Percentiles rank a stretch among this genome's conserved stretches.
Evolutionary conservation across 345 rosid genomes (phyloP).

Genomic region (Limnanthes douglasii): DNA sequence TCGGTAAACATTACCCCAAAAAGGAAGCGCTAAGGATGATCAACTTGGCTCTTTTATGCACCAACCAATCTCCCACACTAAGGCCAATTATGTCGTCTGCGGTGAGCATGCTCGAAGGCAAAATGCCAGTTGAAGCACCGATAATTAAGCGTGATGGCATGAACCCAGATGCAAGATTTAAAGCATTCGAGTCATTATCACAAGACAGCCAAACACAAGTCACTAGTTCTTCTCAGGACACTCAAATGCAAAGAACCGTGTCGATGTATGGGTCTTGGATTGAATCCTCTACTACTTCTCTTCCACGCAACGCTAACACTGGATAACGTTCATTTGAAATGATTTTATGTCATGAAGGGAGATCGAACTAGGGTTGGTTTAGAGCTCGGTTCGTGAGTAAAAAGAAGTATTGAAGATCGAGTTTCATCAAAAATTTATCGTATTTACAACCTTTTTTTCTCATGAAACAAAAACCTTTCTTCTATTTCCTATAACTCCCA

Average conservation of each 20-base stretch:
- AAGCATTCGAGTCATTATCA: slow-evolving; percentile 54
- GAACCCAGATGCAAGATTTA: slow-evolving; percentile 51
- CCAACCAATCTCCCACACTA: slow-evolving; percentile 79
- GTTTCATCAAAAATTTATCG: too few species aligned
- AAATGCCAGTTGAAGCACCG: slow-evolving; percentile 53
- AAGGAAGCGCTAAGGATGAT: slow-evolving; percentile 57
- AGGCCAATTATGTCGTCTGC: slow-evolving; percentile 84
- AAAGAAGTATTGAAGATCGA: too few species aligned
- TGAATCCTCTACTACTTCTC: too few species aligned
- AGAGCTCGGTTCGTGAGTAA: too few species aligned
- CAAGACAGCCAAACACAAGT: slow-evolving; percentile 43
- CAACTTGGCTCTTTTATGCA: slow-evolving; percentile 63
- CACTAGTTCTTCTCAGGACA: slow-evolving; percentile 25
- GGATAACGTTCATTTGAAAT: too few species aligned
- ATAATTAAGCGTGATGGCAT: slow-evolving; percentile 34
- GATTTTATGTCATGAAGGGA: too few species aligned
- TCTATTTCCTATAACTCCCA: too few species aligned
- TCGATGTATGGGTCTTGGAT: slow-evolving; percentile 59
- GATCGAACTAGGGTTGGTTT: too few species aligned
- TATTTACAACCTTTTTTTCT: too few species aligned
- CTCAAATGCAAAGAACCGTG: slow-evolving; percentile 21
- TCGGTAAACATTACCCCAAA: slow-evolving; percentile 37
- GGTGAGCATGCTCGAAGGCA: slow-evolving; percentile 75
- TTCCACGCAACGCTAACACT: too few species aligned
- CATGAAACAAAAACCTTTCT: too few species aligned